A percentile compares a stretch with the other conserved stretches of the same genome.
These are phyloP conservation scores for Trichoderma sp. DNA, from an alignment of 2,329 filamentous ascomycete genomes.

Conservation along the genomic window DNA sequence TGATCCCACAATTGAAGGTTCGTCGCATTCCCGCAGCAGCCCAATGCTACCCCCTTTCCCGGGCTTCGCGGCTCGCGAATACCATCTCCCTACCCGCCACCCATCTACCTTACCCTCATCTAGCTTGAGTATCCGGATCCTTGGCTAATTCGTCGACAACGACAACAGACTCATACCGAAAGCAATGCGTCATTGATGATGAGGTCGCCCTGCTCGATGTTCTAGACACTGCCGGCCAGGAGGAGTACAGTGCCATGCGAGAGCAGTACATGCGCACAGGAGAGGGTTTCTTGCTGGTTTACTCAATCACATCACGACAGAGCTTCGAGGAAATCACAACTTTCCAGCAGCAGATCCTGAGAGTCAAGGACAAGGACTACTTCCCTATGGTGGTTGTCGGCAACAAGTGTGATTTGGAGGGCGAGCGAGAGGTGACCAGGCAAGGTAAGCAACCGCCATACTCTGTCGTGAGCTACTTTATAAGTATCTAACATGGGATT, in stretches of 20 bases:
- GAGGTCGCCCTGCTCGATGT: conserved; percentile 97
- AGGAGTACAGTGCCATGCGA: conserved; percentile 98
- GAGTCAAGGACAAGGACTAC: conserved; percentile 99
- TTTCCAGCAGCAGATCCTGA: conserved; percentile 96
- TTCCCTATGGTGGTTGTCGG: conserved; percentile 99
- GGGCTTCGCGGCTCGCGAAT: not conserved
- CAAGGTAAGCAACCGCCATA: conserved; percentile 62
- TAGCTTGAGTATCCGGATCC: not conserved
- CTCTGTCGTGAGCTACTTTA: not conserved
- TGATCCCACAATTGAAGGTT: conserved; percentile 98
- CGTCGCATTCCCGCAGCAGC: conserved; percentile 29
- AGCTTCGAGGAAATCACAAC: conserved; percentile 98
- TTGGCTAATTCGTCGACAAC: conserved; percentile 4
- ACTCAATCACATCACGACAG: conserved; percentile 96
- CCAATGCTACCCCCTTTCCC: not conserved
- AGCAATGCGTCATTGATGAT: conserved; percentile 98
- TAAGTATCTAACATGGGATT: not conserved
- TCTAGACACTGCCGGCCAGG: conserved; percentile 95
- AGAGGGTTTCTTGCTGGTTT: conserved; percentile 95
- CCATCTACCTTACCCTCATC: not conserved
- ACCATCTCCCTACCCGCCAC: not conserved
- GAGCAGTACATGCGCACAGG: conserved; percentile 99
- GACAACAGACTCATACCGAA: conserved; percentile 89
- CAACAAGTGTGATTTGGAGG: conserved; percentile 98
- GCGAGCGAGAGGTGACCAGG: conserved; percentile 84